Base-by-base conservation (phyloP, 805 yeast genomes). In the Zygosaccharomyces rouxii region DNA sequence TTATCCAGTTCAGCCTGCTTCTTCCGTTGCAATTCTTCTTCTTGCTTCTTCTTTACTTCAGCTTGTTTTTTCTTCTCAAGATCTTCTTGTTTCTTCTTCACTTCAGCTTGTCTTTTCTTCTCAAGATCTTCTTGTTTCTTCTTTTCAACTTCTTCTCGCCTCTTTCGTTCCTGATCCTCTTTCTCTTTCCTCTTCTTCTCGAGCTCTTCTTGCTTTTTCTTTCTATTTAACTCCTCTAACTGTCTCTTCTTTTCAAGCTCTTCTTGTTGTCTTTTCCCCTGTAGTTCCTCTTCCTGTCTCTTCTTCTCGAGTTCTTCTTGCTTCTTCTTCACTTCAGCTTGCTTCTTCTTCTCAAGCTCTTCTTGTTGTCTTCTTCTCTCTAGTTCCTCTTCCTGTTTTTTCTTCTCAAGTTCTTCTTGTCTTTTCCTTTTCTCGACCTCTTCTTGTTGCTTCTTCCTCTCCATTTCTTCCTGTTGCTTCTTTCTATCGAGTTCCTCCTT, bases 321-420 rank as follows among this genome's bases (percentile, higher is more conserved):
- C n/a, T n/a, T n/a, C n/a, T n/a, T n/a, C n/a, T n/a, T n/a, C n/a
- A n/a, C 37, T 18, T 41, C 38, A 3, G 10, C 5, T 19, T 22
- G 21, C 26, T 28, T 22, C 16, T 23, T 26, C 10, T 14, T 38
- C 31, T n/a, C 26, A 14, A 29, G n/a, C 14, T 23, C 41, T n/a
- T 21, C 26, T 11, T 11, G 29, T 48, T 23, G 49, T 44, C 18
- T 35, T 44, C 37, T 42, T 38, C 41, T 55, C 50, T 18, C 51
- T 52, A 10, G 46, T 42, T 41, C 52, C 49, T 42, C 46, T 35
- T 25, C 46, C 35, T 50, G 48, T 50, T 16, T 51, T 44, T 9
- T 51, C 55, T 41, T 55, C 53, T 19, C 46, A 35, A 28, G 50
- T 48, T 40, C 50, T 46, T 29, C 49, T 44, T 21, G 49, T 44